These are phyloP conservation scores for Poa annua DNA, from an alignment of 176 grass and related monocot species.

Conservation along the genomic window DNA sequence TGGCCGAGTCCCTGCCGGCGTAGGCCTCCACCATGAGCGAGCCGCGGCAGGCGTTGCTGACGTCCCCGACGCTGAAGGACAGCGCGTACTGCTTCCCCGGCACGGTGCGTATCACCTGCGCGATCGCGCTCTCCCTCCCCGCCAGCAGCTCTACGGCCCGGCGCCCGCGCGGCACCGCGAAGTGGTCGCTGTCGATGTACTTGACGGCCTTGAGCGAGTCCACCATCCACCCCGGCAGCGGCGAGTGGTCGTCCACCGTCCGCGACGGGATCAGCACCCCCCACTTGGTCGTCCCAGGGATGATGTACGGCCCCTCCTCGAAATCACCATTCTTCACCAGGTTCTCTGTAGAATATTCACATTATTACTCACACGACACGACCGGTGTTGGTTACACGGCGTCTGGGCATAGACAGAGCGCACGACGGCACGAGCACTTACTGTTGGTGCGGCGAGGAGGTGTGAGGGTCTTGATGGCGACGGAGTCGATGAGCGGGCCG, in stretches of 20 bases:
- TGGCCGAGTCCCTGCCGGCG: conserved; percentile 56
- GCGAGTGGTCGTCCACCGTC: conserved; percentile 73
- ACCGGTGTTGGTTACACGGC: background rate
- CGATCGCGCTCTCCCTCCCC: conserved; percentile 71
- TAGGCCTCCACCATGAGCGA: conserved; percentile 79
- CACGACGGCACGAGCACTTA: conserved; percentile 8
- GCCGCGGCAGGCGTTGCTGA: conserved; percentile 66
- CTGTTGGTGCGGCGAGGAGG: conserved; percentile 67
- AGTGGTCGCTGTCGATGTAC: conserved; percentile 75
- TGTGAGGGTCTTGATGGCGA: conserved; percentile 70
- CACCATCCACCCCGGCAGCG: conserved; percentile 86
- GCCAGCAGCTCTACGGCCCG: conserved; percentile 87
- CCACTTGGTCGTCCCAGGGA: conserved; percentile 78
- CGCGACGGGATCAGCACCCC: conserved; percentile 76
- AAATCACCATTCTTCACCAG: conserved; percentile 87
- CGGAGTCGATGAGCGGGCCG: conserved; percentile 81
- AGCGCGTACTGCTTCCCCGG: conserved; percentile 62
- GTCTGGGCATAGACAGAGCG: background rate
- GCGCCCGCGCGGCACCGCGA: conserved; percentile 65
- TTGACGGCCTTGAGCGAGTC: conserved; percentile 84
- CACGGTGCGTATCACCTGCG: conserved; percentile 75
- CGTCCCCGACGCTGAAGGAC: conserved; percentile 81
- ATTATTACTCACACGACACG: too few relatives aligned
- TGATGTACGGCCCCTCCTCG: conserved; percentile 88
- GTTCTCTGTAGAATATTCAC: too few relatives aligned